Conservation (phyloP, 2,329 filamentous ascomycete species). For the Emmonsiellopsis sp. region DNA sequence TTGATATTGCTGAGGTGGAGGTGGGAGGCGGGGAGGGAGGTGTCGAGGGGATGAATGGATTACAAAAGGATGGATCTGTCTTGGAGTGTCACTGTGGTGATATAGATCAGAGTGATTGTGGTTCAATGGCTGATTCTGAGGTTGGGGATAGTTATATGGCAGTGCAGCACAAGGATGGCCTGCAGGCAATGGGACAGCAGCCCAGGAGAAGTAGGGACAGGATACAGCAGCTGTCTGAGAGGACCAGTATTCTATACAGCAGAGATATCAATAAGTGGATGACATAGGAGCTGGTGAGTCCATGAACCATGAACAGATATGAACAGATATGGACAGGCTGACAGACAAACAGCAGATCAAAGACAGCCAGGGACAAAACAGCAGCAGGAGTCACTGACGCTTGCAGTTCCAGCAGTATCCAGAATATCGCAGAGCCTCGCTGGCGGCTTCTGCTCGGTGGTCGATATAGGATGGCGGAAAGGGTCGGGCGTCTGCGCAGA, state of each 20-base stretch:
- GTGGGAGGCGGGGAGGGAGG: too few relatives aligned
- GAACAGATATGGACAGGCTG: background rate
- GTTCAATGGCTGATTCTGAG: too few relatives aligned
- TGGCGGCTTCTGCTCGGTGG: background rate
- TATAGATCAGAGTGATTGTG: too few relatives aligned
- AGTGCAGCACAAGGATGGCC: background rate
- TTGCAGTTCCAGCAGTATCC: conserved; percentile 1
- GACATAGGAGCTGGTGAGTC: background rate
- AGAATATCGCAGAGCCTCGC: background rate
- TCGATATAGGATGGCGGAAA: background rate
- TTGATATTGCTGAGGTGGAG: too few relatives aligned
- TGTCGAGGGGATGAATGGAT: too few relatives aligned
- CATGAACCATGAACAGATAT: background rate
- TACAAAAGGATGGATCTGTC: too few relatives aligned
- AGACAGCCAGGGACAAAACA: background rate
- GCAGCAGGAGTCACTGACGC: background rate
- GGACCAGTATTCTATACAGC: background rate
- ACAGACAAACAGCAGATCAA: background rate
- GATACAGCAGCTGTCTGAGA: background rate
- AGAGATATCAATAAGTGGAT: background rate
- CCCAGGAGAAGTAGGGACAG: background rate
- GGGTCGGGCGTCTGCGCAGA: conserved; percentile 5
- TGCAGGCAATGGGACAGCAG: background rate
- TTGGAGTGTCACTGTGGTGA: too few relatives aligned
- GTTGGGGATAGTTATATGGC: background rate